Percentiles rank a stretch among this genome's conserved stretches.
phyloP scores from a whole-genome alignment of 257 asterid species.

The Solanum clarkiae region DNA sequence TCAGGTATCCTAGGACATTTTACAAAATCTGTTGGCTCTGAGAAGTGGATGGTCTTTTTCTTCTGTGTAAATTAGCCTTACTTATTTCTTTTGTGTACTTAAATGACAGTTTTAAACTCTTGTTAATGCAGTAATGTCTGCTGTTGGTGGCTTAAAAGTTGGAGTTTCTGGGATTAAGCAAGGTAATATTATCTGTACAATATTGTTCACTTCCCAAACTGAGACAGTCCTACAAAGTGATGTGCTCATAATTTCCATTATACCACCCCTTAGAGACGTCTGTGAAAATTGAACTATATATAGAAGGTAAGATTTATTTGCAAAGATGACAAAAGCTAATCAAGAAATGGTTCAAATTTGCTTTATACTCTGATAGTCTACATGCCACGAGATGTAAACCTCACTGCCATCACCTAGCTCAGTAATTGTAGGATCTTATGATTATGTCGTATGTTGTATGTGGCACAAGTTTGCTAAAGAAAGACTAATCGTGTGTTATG shows the following conservation, averaged over 20 bases:
- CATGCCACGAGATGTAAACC: background rate
- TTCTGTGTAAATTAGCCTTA: background rate
- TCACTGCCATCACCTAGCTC: background rate
- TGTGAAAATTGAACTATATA: background rate
- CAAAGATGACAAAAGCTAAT: background rate
- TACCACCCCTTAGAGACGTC: background rate
- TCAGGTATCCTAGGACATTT: slow-evolving; percentile 50
- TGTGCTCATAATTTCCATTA: background rate
- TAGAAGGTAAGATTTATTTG: background rate
- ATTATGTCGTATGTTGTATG: background rate
- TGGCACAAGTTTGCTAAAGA: background rate
- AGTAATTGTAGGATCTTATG: background rate
- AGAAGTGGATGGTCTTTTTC: background rate
- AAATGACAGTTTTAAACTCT: slow-evolving; percentile 3
- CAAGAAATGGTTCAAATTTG: background rate
- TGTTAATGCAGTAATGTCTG: slow-evolving; percentile 76
- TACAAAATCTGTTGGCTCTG: slow-evolving; percentile 3
- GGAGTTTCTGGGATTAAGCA: slow-evolving; percentile 68
- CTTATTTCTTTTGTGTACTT: slow-evolving; percentile 7
- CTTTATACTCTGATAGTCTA: background rate
- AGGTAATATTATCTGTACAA: slow-evolving; percentile 30
- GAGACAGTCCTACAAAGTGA: background rate
- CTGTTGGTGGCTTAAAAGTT: slow-evolving; percentile 88
- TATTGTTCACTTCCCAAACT: background rate
- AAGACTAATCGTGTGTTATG: background rate